Percentiles rank a stretch among this genome's conserved stretches.
Evolutionary conservation across 2,329 filamentous ascomycete species (phyloP).

Genomic region (Trichoderma sp.): DNA sequence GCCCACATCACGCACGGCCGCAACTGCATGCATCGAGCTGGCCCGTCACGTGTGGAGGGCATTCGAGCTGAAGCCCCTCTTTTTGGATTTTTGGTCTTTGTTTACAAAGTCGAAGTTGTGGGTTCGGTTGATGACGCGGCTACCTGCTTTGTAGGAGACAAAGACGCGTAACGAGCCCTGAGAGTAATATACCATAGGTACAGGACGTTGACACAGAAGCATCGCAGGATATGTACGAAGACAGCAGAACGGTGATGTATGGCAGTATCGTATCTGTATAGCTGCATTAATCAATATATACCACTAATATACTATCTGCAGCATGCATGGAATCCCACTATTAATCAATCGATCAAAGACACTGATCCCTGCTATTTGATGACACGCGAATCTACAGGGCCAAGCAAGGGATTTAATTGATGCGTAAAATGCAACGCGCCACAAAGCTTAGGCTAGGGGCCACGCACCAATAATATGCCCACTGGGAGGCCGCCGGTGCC

Average conservation of each 20-base stretch:
- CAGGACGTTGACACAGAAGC: background rate
- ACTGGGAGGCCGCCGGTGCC: constrained; percentile 11
- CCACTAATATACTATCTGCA: background rate
- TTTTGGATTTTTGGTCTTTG: background rate
- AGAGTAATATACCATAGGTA: too few species aligned
- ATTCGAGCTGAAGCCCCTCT: background rate
- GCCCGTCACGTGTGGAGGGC: constrained; percentile 6
- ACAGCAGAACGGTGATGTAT: background rate
- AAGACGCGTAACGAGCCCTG: background rate
- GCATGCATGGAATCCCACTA: background rate
- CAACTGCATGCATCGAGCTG: background rate
- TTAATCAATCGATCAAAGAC: background rate
- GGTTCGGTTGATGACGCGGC: background rate
- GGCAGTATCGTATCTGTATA: background rate
- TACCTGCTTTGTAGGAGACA: background rate
- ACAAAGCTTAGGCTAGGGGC: constrained; percentile 3
- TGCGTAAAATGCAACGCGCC: constrained; percentile 16
- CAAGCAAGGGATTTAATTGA: background rate
- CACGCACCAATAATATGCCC: constrained; percentile 10
- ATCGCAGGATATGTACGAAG: background rate
- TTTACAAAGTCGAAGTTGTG: background rate
- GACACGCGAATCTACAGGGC: background rate
- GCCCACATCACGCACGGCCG: background rate
- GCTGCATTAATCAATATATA: background rate
- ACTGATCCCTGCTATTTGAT: background rate